A percentile compares a stretch with the other conserved stretches of the same genome.
Evolutionary conservation across 2,329 filamentous ascomycete species (phyloP).

Genomic region (Scedosporium boydii): DNA sequence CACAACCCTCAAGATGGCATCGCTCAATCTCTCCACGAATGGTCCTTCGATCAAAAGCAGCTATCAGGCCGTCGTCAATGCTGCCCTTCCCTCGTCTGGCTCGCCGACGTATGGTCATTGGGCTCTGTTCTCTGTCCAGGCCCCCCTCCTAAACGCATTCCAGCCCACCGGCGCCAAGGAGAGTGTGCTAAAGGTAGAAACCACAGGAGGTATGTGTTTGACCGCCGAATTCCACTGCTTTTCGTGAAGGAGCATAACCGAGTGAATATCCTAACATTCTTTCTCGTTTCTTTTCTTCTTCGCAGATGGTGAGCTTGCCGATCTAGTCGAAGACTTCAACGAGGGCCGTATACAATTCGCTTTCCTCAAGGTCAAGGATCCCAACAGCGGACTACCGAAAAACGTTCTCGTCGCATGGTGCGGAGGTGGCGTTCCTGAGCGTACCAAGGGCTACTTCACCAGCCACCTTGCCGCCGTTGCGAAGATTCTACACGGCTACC

Average conservation of each 20-base stretch:
- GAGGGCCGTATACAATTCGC: slow-evolving; percentile 96
- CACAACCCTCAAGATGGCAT: slow-evolving; percentile 50
- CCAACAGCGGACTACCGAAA: slow-evolving; percentile 83
- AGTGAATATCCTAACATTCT: slow-evolving; percentile 2
- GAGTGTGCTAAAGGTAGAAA: slow-evolving; percentile 90
- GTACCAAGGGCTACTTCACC: slow-evolving; percentile 97
- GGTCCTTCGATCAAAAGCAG: slow-evolving; percentile 78
- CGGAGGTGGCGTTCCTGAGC: slow-evolving; percentile 93
- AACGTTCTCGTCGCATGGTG: slow-evolving; percentile 93
- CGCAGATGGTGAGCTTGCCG: slow-evolving; percentile 78
- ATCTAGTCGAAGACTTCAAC: slow-evolving; percentile 91
- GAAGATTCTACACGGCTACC: slow-evolving; percentile 91
- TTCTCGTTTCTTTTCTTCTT: not conserved
- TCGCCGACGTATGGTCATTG: slow-evolving; percentile 85
- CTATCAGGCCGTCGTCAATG: slow-evolving; percentile 52
- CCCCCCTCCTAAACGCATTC: slow-evolving; percentile 86
- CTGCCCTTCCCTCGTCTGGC: slow-evolving; percentile 37
- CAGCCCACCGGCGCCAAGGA: slow-evolving; percentile 80
- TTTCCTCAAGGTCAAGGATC: slow-evolving; percentile 92
- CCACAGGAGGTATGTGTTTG: slow-evolving; percentile 60
- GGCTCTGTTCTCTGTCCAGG: slow-evolving; percentile 89
- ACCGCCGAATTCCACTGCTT: no score
- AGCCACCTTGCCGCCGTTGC: slow-evolving; percentile 84
- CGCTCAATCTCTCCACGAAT: slow-evolving; percentile 70
- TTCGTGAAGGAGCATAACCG: not conserved